Base-by-base conservation (phyloP, 2,329 filamentous ascomycete genomes). In the Ambrosiella cleistominuta region DNA sequence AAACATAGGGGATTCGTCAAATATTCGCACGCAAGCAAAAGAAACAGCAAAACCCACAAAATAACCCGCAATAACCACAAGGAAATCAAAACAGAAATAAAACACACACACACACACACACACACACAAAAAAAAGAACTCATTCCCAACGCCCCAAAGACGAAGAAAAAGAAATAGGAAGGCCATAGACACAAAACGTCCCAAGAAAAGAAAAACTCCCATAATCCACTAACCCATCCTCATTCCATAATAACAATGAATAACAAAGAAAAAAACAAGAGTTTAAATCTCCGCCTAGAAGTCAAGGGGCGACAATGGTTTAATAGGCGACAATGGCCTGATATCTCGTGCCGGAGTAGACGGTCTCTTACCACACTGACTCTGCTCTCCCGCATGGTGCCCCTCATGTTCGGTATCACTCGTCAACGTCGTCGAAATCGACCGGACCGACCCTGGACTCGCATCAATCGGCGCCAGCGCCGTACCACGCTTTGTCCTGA, bases 291-390 rank as follows among this genome's bases (percentile, higher is more conserved):
- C 17, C n/a, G n/a, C 56, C 68, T 68, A 78, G 63, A 83, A 77
- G 61, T 79, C 77, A 65, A 82, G 70, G 11, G 81, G 81, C 40
- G 80, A 84, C 52, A 84, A 68, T 47, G 81, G 81, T 67, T 82
- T 80, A 65, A 85, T 83, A 3, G 81, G 81, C 60, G 81, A 84
- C 40, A 85, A 67, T 2, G 79, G 79, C 49, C 77, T 72, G 49
- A 81, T 64, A 56, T 79, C 75, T 36, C 69, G 69, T n/a, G 70
- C 15, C 36, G 57, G 56, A 8, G 50, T 59, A 37, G 38, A 36
- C 4, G 56, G 59, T n/a, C 44, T 54, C 57, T 54, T 53, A 19
- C 50, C 44, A 12, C 49, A 39, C 15, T 53, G 51, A 50, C 45
- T 15, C n/a, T 51, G 6, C 44, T 42, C 27, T 35, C 12, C 45